Conservation (phyloP, 768 basidiomycete species). For the Xerocomus spinulosus region DNA sequence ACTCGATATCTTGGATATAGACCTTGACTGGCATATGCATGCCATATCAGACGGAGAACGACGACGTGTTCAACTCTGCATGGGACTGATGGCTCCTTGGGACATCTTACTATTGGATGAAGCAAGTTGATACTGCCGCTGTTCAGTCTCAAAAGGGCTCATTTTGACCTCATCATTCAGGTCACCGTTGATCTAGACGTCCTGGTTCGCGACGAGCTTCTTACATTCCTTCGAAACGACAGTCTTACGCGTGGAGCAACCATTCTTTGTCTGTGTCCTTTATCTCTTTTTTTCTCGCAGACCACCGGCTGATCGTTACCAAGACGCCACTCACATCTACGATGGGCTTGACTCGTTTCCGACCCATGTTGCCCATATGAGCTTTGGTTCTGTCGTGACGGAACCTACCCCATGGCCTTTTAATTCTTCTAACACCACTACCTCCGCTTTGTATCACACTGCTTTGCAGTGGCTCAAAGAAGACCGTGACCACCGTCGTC, state of each 20-base stretch:
- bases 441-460: conserved; percentile 52
- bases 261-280: conserved; percentile 75
- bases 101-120: conserved; percentile 92
- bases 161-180: conserved; percentile 33
- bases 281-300: neutral
- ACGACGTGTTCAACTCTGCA: conserved; percentile 87
- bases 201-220: conserved; percentile 86
- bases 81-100: conserved; percentile 95
- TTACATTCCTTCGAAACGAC: conserved; percentile 81
- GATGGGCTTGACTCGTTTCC: conserved; percentile 91
- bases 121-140: conserved; percentile 41
- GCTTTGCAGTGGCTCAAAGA: conserved; percentile 86
- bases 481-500: conserved; percentile 64
- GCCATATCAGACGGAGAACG: conserved; percentile 95
- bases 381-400: conserved; percentile 69
- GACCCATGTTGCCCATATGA: conserved; percentile 90
- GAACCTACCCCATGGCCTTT: conserved; percentile 70
- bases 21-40: conserved; percentile 96
- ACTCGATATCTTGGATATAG: conserved; percentile 90
- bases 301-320: conserved; percentile 3
- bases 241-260: conserved; percentile 78
- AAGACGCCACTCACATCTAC: conserved; percentile 96
- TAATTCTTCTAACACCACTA: conserved; percentile 24
- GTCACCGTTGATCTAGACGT: conserved; percentile 98
- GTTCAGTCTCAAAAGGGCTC: neutral